These are phyloP conservation scores for Ustilago bromivora DNA, from an alignment of 1,284 basidiomycete genomes.

Conservation along the genomic window DNA sequence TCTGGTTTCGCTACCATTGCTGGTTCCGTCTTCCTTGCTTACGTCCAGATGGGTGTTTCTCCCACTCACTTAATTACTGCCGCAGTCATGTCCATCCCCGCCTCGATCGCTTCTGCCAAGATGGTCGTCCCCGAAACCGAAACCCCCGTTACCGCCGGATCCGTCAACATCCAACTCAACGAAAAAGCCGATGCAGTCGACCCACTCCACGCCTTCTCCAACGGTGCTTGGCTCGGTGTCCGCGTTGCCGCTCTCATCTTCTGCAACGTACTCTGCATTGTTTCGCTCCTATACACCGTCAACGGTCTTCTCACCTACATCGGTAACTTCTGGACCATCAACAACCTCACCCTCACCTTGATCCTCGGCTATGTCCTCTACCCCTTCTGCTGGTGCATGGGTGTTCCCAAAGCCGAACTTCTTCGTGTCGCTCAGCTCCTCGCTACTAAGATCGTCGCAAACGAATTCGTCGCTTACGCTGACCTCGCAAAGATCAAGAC, in stretches of 20 bases:
- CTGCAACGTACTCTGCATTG: conserved; percentile 81
- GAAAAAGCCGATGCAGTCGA: conserved; percentile 73
- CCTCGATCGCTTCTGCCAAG: conserved; percentile 90
- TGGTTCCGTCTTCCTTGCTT: conserved; percentile 86
- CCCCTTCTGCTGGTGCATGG: conserved; percentile 78
- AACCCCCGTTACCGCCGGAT: conserved; percentile 85
- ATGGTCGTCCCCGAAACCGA: conserved; percentile 84
- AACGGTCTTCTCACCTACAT: conserved; percentile 91
- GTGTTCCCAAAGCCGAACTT: conserved; percentile 71
- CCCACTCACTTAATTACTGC: conserved; percentile 84
- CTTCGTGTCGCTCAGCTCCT: conserved; percentile 75
- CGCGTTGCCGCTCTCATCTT: conserved; percentile 87
- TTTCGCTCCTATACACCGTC: conserved; percentile 80
- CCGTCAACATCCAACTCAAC: conserved; percentile 81
- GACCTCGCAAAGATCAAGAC: conserved; percentile 55
- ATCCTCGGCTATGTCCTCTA: conserved; percentile 86
- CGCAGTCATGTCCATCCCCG: conserved; percentile 93
- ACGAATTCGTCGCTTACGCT: conserved; percentile 83
- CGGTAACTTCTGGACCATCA: conserved; percentile 85
- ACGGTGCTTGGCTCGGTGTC: conserved; percentile 87
- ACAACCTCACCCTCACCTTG: conserved; percentile 82
- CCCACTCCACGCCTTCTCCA: conserved; percentile 86
- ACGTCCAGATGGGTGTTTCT: conserved; percentile 84
- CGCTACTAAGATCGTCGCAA: conserved; percentile 84
- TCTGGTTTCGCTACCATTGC: conserved; percentile 87